phyloP scores from a whole-genome alignment of 2,329 filamentous ascomycete species.

The Phoma herbarum region DNA sequence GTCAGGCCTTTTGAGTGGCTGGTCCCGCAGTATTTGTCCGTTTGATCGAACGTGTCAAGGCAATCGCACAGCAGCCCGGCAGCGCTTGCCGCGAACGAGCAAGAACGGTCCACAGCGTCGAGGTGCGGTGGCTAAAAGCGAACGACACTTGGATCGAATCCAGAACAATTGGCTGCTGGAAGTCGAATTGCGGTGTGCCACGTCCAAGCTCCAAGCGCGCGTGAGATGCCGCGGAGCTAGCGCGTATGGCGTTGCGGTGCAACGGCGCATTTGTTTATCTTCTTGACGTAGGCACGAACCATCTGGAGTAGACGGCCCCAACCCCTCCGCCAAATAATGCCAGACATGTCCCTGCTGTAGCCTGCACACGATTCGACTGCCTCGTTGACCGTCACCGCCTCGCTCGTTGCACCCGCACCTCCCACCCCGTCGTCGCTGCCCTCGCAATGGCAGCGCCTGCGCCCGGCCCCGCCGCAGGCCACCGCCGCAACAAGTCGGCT shows the following conservation, averaged over 20 bases:
- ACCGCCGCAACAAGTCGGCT: slow-evolving; percentile 54
- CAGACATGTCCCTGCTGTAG: slow-evolving; percentile 21
- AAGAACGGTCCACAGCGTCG: slow-evolving; percentile 4
- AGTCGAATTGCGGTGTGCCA: slow-evolving; percentile 25
- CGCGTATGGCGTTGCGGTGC: slow-evolving; percentile 12
- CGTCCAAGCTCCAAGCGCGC: slow-evolving; percentile 14
- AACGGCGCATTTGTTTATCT: slow-evolving; percentile 19
- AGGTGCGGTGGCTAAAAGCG: slow-evolving; percentile 11
- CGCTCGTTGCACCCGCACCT: slow-evolving; percentile 9
- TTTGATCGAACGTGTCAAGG: slow-evolving; percentile 12
- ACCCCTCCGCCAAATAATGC: slow-evolving; percentile 13
- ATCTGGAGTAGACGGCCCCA: slow-evolving; percentile 20
- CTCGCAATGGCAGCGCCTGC: slow-evolving; percentile 37
- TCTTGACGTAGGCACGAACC: slow-evolving; percentile 20
- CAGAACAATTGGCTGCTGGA: slow-evolving; percentile 15
- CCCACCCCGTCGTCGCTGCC: slow-evolving; percentile 16
- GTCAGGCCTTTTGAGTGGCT: slow-evolving; percentile 15
- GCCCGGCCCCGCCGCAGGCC: slow-evolving; percentile 38
- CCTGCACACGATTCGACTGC: slow-evolving; percentile 8
- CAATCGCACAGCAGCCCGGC: slow-evolving; percentile 11
- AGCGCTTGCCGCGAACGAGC: slow-evolving; percentile 21
- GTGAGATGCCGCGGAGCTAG: slow-evolving; percentile 14
- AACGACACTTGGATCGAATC: slow-evolving; percentile 8
- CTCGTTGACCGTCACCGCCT: slow-evolving; percentile 5
- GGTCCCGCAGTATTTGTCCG: slow-evolving; percentile 1